Conservation (phyloP, 805 yeast genomes). For the Suhomyces vadensis region DNA sequence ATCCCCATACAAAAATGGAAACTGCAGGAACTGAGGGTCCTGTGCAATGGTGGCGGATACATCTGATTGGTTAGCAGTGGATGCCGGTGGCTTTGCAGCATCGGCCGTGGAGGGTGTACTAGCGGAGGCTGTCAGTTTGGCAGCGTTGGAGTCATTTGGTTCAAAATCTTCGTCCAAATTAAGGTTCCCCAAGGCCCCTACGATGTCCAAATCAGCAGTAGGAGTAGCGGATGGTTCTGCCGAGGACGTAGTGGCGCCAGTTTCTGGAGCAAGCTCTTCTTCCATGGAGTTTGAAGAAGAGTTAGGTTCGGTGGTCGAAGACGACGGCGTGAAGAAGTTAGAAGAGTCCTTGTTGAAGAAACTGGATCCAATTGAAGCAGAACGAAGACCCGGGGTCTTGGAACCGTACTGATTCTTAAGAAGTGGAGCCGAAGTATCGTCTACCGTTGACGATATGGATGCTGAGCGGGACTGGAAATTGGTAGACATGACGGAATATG, state of each 20-base stretch:
- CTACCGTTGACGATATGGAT: conserved; percentile 17
- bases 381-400: conserved; percentile 12
- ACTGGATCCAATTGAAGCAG: conserved; percentile 26
- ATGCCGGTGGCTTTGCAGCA: conserved; percentile 4
- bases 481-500: conserved; percentile 11
- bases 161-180: conserved; percentile 27
- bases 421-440: conserved; percentile 6
- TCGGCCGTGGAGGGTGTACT: too few relatives aligned
- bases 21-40: background rate
- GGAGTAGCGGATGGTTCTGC: conserved; percentile 7
- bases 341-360: conserved; percentile 29
- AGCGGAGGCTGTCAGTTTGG: background rate
- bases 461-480: conserved; percentile 25
- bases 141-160: background rate
- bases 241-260: conserved; percentile 1
- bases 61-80: background rate
- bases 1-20: conserved; percentile 9
- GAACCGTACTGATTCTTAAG: conserved; percentile 6
- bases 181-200: conserved; percentile 48
- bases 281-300: conserved; percentile 12
- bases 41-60: background rate
- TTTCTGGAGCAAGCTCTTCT: conserved; percentile 7
- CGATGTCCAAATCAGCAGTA: conserved; percentile 40
- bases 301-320: conserved; percentile 11
- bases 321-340: conserved; percentile 19